A percentile compares a stretch with the other conserved stretches of the same genome.
Conservation (phyloP, 2,329 filamentous ascomycete genomes). For the Talaromyces piceae region DNA sequence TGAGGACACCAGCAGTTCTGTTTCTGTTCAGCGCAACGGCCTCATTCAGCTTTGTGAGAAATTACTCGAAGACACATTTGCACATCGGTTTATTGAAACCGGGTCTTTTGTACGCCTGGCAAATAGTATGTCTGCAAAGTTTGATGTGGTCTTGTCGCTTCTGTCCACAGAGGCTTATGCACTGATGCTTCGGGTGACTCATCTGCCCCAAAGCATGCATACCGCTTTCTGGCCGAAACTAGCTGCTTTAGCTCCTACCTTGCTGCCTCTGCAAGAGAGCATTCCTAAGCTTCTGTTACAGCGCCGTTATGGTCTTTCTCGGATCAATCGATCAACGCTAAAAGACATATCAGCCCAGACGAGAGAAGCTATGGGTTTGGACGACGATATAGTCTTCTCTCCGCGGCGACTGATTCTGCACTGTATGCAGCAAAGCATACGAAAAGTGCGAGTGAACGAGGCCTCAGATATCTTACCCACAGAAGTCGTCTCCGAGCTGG, state of each 20-base stretch:
- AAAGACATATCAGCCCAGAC: slow-evolving; percentile 19
- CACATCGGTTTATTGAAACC: slow-evolving; percentile 60
- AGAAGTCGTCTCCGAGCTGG: slow-evolving; percentile 21
- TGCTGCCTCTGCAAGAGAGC: slow-evolving; percentile 24
- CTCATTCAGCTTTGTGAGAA: slow-evolving; percentile 51
- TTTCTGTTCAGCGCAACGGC: slow-evolving; percentile 44
- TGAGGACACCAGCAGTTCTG: slow-evolving; percentile 38
- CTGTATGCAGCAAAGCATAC: slow-evolving; percentile 25
- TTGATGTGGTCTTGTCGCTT: slow-evolving; percentile 40
- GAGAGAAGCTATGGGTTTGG: slow-evolving; percentile 20
- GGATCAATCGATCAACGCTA: slow-evolving; percentile 22
- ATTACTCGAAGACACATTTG: slow-evolving; percentile 37
- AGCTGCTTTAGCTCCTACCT: slow-evolving; percentile 18
- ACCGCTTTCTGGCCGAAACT: slow-evolving; percentile 26
- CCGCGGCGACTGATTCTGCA: slow-evolving; percentile 28
- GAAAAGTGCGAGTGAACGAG: slow-evolving; percentile 25
- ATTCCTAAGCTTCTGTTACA: slow-evolving; percentile 19
- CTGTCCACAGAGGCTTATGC: slow-evolving; percentile 27
- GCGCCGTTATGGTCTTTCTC: slow-evolving; percentile 22
- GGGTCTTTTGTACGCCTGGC: slow-evolving; percentile 64
- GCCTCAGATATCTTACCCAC: slow-evolving; percentile 20
- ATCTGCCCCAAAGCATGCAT: slow-evolving; percentile 22
- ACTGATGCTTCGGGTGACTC: slow-evolving; percentile 22
- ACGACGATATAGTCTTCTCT: slow-evolving; percentile 18
- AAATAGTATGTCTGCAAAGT: slow-evolving; percentile 51